phyloP scores from a whole-genome alignment of 257 asterid species.

The Perilla frutescens region DNA sequence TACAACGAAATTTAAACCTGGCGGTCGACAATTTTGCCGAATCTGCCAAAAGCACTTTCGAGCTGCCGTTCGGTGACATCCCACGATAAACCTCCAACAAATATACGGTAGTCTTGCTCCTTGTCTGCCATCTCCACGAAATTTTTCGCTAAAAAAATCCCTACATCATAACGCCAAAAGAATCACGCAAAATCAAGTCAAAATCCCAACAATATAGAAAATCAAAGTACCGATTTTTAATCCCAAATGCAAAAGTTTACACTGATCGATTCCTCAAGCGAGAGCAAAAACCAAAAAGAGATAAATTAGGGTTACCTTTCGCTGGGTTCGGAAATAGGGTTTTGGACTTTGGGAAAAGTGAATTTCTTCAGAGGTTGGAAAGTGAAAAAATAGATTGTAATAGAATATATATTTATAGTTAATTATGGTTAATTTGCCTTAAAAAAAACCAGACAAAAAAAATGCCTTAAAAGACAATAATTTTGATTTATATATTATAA shows the following conservation, averaged over 20 bases:
- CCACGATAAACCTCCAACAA: constrained; percentile 90
- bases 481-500: no score
- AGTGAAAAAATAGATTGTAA: no score
- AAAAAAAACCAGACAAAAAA: no score
- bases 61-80: constrained; percentile 95
- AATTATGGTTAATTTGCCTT: no score
- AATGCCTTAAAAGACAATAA: no score
- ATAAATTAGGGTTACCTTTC: constrained; percentile 35
- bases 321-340: constrained; percentile 25
- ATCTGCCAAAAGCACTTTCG: constrained; percentile 76
- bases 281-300: not conserved
- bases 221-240: not conserved
- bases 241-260: not conserved
- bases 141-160: not conserved
- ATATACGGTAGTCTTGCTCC: constrained; percentile 82
- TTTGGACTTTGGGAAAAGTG: constrained; percentile 10
- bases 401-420: no score
- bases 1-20: constrained; percentile 60
- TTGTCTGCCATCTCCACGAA: constrained; percentile 66
- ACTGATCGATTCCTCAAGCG: constrained; percentile 7
- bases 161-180: constrained; percentile 29
- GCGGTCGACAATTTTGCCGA: constrained; percentile 81
- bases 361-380: not conserved
- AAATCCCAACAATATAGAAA: not conserved
- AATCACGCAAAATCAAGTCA: constrained; percentile 18